phyloP scores from a whole-genome alignment of 495 filamentous ascomycete genomes.

The Podospora sp. region DNA sequence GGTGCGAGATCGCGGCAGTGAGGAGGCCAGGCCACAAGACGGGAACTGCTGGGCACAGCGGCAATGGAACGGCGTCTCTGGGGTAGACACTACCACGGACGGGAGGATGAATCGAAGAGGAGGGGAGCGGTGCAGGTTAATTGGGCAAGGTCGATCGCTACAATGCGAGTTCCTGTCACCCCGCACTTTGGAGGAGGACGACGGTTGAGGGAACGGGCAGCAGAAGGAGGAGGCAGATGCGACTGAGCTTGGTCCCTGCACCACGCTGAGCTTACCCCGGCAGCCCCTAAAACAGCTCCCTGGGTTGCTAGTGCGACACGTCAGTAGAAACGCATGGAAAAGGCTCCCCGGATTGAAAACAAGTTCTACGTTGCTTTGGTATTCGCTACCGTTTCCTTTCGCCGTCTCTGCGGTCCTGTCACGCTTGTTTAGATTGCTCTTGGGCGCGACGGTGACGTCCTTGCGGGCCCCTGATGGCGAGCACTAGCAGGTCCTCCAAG shows the following conservation, averaged over 20 bases:
- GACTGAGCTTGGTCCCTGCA: conserved; percentile 15
- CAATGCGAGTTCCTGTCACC: conserved; percentile 28
- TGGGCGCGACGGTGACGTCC: not conserved
- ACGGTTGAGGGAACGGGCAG: conserved; percentile 11
- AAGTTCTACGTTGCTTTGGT: not conserved
- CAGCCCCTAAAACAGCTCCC: conserved; percentile 1
- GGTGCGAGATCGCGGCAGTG: conserved; percentile 21
- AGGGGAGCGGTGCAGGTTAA: conserved; percentile 35
- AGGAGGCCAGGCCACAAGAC: conserved; percentile 16
- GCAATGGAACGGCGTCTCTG: conserved; percentile 8
- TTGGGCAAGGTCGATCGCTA: conserved; percentile 30
- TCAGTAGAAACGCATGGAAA: not conserved
- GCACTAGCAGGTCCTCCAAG: not conserved
- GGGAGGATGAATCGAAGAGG: conserved; percentile 21
- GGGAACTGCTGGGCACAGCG: conserved; percentile 5
- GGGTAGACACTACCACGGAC: conserved; percentile 7
- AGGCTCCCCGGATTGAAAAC: not conserved
- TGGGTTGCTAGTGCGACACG: not conserved
- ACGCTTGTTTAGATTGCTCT: not conserved
- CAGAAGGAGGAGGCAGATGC: conserved; percentile 4
- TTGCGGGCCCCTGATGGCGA: not conserved
- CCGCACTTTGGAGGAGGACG: conserved; percentile 34
- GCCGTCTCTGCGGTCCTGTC: not conserved
- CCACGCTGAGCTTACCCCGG: not conserved
- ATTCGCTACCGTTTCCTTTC: not conserved